Evolutionary conservation across 164 flowering plant species (phyloP).

Genomic region (Vitis amurensis): DNA sequence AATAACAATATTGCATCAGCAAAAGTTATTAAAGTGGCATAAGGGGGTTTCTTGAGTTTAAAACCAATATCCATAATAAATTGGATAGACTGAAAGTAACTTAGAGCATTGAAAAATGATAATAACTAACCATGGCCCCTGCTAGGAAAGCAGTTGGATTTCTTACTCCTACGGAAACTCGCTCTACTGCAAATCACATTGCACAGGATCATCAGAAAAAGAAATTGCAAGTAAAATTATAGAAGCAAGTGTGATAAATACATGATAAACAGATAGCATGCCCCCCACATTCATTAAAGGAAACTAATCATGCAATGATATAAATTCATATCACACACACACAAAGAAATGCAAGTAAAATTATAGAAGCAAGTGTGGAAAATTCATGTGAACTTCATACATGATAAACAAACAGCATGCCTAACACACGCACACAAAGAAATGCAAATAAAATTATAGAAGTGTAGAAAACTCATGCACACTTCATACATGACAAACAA

Average conservation of each 20-base stretch:
- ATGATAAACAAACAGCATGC: too few relatives aligned
- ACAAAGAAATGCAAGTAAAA: neutral
- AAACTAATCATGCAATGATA: too few relatives aligned
- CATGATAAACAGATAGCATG: too few relatives aligned
- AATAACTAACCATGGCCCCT: conserved; percentile 69
- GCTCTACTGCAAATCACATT: conserved; percentile 60
- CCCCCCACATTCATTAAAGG: too few relatives aligned
- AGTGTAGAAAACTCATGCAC: too few relatives aligned
- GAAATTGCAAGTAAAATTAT: neutral
- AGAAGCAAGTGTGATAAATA: neutral
- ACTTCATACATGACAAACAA: too few relatives aligned
- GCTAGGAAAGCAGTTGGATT: conserved; percentile 88
- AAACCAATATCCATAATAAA: neutral
- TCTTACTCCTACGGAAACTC: conserved; percentile 82
- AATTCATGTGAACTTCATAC: too few relatives aligned
- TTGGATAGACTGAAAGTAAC: too few relatives aligned
- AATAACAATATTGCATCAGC: neutral
- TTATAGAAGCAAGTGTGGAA: neutral
- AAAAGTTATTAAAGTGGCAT: too few relatives aligned
- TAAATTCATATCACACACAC: neutral
- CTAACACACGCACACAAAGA: neutral
- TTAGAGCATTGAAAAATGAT: too few relatives aligned
- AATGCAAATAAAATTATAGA: neutral
- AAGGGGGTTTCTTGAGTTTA: neutral
- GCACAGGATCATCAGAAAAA: conserved; percentile 5